Evolutionary conservation across 768 basidiomycete species (phyloP).

Genomic region (Floccularia luteovirens): DNA sequence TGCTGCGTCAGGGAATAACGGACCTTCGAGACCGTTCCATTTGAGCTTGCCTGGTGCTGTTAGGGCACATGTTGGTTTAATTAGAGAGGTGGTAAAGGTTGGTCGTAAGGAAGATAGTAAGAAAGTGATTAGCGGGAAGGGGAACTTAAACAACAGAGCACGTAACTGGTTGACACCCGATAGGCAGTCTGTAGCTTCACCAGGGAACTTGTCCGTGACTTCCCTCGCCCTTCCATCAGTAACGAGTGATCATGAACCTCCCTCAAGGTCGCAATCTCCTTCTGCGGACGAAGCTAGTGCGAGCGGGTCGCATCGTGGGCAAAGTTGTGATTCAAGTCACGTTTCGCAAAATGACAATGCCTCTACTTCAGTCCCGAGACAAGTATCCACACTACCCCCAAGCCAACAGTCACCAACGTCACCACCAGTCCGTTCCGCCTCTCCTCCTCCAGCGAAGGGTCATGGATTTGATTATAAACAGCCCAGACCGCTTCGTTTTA

Average conservation of each 20-base stretch:
- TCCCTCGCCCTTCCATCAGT: slow-evolving; percentile 6
- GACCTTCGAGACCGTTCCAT: too few relatives aligned
- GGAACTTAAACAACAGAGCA: too few relatives aligned
- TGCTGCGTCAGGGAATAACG: too few relatives aligned
- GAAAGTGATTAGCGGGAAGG: too few relatives aligned
- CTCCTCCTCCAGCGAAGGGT: slow-evolving; percentile 13
- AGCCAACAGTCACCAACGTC: not conserved
- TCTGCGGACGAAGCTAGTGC: slow-evolving; percentile 12
- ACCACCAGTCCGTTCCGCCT: not conserved
- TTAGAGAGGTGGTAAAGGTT: too few relatives aligned
- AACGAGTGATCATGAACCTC: slow-evolving; percentile 18
- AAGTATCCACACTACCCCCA: not conserved
- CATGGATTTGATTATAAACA: slow-evolving; percentile 53
- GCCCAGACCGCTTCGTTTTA: slow-evolving; percentile 58
- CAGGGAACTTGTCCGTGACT: too few relatives aligned
- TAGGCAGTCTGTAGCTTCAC: too few relatives aligned
- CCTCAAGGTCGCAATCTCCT: slow-evolving; percentile 20
- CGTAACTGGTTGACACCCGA: too few relatives aligned
- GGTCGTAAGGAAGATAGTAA: too few relatives aligned
- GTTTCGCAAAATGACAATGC: not conserved
- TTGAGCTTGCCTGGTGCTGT: too few relatives aligned
- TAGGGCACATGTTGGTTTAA: too few relatives aligned
- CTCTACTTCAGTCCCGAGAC: slow-evolving; percentile 13
- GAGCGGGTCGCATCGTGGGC: too few relatives aligned
- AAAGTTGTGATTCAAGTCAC: not conserved